phyloP scores from a whole-genome alignment of 2,329 filamentous ascomycete species.

The Sporothrix schenckii region DNA sequence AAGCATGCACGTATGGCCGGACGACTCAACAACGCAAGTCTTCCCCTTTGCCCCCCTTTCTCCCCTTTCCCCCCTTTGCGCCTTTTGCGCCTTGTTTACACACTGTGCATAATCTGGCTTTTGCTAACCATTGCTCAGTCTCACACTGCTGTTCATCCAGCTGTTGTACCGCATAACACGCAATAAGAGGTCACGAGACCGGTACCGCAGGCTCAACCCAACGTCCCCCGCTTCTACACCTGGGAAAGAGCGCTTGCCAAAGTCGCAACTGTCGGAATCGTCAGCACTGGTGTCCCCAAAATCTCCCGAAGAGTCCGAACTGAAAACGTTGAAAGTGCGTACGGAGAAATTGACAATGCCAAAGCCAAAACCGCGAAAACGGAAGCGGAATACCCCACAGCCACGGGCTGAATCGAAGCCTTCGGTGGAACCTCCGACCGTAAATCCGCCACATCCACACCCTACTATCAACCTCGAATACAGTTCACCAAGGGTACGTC shows the following conservation, averaged over 20 bases:
- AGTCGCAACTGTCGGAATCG: neutral
- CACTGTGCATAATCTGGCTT: neutral
- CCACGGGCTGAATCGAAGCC: neutral
- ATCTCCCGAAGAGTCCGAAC: neutral
- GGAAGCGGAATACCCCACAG: neutral
- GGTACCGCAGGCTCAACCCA: constrained; percentile 14
- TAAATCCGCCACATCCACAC: neutral
- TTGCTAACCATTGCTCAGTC: neutral
- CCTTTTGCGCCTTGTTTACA: neutral
- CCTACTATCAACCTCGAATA: constrained; percentile 19
- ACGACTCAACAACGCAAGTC: constrained; percentile 32
- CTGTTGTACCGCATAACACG: constrained; percentile 34
- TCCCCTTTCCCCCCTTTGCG: neutral
- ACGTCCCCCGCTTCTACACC: neutral
- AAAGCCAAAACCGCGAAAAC: neutral
- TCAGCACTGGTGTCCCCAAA: neutral
- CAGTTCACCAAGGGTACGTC: constrained; percentile 28
- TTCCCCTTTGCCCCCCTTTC: neutral
- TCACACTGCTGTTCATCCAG: constrained; percentile 33
- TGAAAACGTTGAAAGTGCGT: neutral
- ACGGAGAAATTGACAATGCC: neutral
- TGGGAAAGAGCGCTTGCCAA: neutral
- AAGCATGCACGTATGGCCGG: constrained; percentile 34
- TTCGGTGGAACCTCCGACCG: too few species aligned
- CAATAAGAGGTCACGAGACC: constrained; percentile 24